Evolutionary conservation across 2,329 filamentous ascomycete genomes (phyloP).

Genomic region (Emmonsia crescens): DNA sequence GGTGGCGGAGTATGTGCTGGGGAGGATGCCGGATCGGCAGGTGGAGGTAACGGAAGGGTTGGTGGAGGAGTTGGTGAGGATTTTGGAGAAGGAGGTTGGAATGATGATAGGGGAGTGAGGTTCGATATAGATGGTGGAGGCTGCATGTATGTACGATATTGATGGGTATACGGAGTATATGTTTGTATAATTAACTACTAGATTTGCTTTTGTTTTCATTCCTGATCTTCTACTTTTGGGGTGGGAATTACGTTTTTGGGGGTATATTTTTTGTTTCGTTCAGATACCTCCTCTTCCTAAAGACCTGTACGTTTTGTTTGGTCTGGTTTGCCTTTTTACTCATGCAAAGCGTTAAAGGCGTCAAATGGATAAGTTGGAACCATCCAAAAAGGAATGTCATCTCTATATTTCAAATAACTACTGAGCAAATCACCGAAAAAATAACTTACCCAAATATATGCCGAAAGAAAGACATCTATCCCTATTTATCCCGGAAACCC

Average conservation of each 20-base stretch:
- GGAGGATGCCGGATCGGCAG: conserved; percentile 49
- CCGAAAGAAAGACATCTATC: background rate
- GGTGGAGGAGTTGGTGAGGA: conserved; percentile 39
- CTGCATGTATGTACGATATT: background rate
- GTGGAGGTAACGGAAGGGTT: conserved; percentile 40
- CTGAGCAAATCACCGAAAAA: background rate
- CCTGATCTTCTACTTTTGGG: background rate
- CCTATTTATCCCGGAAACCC: background rate
- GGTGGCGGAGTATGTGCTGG: conserved; percentile 69
- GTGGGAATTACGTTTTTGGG: background rate
- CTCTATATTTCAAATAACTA: background rate
- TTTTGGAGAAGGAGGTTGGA: conserved; percentile 29
- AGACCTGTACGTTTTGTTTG: background rate
- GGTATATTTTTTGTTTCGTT: background rate
- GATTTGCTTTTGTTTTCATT: background rate
- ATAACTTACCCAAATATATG: background rate
- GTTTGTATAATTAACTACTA: background rate
- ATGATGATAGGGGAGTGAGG: background rate
- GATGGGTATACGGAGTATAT: background rate
- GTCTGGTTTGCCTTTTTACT: background rate
- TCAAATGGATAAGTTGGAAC: background rate
- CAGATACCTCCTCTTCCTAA: background rate
- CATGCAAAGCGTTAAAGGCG: background rate
- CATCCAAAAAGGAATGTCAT: background rate
- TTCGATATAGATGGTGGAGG: background rate